Evolutionary conservation across 176 grass and related monocot species (phyloP), one percentile per base, ranked within the genome.

Genomic region (Cenchrus fungigraminus): DNA sequence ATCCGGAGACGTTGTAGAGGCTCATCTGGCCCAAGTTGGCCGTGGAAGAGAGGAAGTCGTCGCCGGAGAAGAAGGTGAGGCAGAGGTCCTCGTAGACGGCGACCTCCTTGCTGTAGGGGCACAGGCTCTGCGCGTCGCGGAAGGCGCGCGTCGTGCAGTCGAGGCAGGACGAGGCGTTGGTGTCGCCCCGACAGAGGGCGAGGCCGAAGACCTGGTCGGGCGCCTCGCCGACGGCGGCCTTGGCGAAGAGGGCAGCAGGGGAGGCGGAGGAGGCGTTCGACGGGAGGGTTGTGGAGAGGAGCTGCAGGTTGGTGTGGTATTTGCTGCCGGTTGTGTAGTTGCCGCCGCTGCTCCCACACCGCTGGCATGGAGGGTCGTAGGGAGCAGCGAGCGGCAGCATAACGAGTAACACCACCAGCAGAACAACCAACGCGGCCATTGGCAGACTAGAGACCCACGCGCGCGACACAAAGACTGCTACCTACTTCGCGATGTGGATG

Each of bases 1-100:
- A 25, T 47, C 28, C 50, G 7, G n/a, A 12, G 19, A 71, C 65
- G 46, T 14, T 1, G 61, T 64, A 69, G 5, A 45, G 9, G 43
- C 29, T 9, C 5, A 4, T 6, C 68, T 71, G 52, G 0, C 14
- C 13, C 34, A 83, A 29, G 62, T 82, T 75, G 47, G 88, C 82
- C 34, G 56, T 29, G 71, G 77, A 74, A 51, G 55, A 47, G 58
- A 83, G 78, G 80, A 88, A 92, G 43, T 61, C 14, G 32, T 79
- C n/a, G 65, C 78, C 50, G 54, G 90, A 89, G 86, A 84, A 92
- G 42, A 46, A 49, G 53, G 78, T 14, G 7, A 83, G 65, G 86
- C 90, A 92, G 60, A 45, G 20, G 43, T 92, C 78, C 6, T 92
- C 76, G 57, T 46, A 91, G n/a, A 81, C 11, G 55, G 59, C 75